A percentile compares a stretch with the other conserved stretches of the same genome.
Evolutionary conservation across 1,284 basidiomycete genomes (phyloP).

Genomic region (Phellopilus nigrolimitatus): DNA sequence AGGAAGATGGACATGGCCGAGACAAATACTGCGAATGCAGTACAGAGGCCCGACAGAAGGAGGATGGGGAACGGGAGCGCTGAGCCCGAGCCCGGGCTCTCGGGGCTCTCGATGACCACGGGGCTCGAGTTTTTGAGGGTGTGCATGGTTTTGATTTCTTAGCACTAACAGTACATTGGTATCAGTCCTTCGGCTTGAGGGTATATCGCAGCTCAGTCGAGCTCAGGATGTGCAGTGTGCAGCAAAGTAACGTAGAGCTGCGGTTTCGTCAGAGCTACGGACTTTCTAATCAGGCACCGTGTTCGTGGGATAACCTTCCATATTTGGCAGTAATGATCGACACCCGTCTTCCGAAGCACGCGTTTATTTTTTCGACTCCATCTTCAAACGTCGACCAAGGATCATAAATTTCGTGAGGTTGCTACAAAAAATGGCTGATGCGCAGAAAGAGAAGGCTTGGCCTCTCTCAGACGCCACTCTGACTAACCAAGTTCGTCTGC

Average conservation of each 20-base stretch:
- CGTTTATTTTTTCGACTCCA: neutral
- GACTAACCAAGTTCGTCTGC: slow-evolving; percentile 79
- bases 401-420: slow-evolving; percentile 21
- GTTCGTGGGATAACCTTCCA: slow-evolving; percentile 5
- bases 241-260: no score
- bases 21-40: slow-evolving; percentile 69
- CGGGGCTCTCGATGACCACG: neutral
- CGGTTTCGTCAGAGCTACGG: neutral
- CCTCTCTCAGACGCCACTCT: slow-evolving; percentile 86
- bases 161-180: neutral
- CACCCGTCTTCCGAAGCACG: no score
- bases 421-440: slow-evolving; percentile 45
- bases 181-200: neutral
- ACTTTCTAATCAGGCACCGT: neutral
- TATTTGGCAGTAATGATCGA: neutral
- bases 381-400: slow-evolving; percentile 21
- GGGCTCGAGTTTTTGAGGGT: neutral
- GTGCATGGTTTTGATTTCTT: neutral
- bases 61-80: slow-evolving; percentile 50
- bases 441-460: slow-evolving; percentile 74
- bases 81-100: slow-evolving; percentile 39
- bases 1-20: slow-evolving; percentile 81
- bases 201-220: neutral
- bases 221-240: no score
- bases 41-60: slow-evolving; percentile 54